Evolutionary conservation across 192 early-diverging fungal species (phyloP), one percentile per base, ranked within the genome.

Genomic region (Paraglomus brasilianum): DNA sequence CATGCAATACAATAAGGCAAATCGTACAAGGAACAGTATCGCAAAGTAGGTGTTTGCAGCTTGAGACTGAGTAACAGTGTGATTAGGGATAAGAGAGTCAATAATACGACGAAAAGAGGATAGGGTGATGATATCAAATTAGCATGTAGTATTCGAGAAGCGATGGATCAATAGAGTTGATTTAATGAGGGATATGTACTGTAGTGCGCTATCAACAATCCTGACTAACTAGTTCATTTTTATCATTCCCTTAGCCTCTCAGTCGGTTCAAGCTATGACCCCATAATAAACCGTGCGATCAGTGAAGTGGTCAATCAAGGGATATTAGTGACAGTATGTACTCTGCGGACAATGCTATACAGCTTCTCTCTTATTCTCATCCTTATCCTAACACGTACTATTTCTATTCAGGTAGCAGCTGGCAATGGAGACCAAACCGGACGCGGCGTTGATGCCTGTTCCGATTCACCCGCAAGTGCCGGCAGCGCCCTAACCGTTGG

Each of bases 401-500:
- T n/a, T n/a, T n/a, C n/a, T n/a, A n/a, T n/a, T n/a, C 71, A 76
- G 15, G 80, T 74, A 5, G 81, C 80, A 4, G 81, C 81, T 0
- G 80, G 81, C 30, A 81, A 65, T 62, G 76, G 75, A 21, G 60
- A 83, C 49, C 75, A 81, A 50, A 55, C 51, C 60, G 81, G 76
- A 44, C 55, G 69, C 66, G 75, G 79, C 40, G 74, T 69, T 47
- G 61, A 86, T 51, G 82, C 84, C 11, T 86, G 84, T 59, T 62
- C 73, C 22, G 77, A 73, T 49, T 80, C 77, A 8, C 84, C 84
- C 15, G 80, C 84, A 4, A 76, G 74, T 47, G 44, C 81, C 11
- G 58, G 66, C 0, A 59, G 65, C 1, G 83, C 72, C 13, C 76
- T 85, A 38, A 82, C 83, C 5, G 83, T 85, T 19, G 84, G 79